Conservation (phyloP, 768 basidiomycete species). For the Chalciporus pseudorubinellus region DNA sequence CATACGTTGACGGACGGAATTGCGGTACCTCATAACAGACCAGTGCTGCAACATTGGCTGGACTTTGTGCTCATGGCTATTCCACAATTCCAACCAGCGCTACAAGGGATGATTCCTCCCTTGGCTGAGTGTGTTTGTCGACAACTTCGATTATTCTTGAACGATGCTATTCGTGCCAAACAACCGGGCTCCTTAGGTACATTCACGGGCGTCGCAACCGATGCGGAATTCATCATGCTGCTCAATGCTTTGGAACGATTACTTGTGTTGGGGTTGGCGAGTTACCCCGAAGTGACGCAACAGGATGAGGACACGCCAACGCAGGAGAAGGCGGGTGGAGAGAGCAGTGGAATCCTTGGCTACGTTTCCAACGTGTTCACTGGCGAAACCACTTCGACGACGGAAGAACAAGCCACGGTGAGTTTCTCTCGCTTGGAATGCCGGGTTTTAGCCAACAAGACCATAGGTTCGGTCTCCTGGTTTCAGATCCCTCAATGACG, state of each 20-base stretch:
- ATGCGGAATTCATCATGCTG: constrained; percentile 82
- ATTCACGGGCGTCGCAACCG: constrained; percentile 54
- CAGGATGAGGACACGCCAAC: constrained; percentile 55
- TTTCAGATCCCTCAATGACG: constrained; percentile 75
- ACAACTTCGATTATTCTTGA: constrained; percentile 58
- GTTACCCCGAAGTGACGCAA: constrained; percentile 46
- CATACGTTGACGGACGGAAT: constrained; percentile 84
- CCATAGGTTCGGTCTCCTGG: constrained; percentile 64
- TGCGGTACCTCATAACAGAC: constrained; percentile 60
- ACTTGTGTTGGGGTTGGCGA: constrained; percentile 67
- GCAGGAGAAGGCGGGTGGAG: constrained; percentile 55
- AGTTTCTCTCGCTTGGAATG: constrained; percentile 23
- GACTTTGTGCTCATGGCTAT: constrained; percentile 93
- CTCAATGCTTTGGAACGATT: constrained; percentile 83
- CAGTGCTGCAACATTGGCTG: constrained; percentile 92
- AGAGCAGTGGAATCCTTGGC: constrained; percentile 72
- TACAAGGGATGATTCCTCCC: constrained; percentile 65
- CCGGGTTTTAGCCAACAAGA: constrained; percentile 1
- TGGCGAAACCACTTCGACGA: constrained; percentile 52
- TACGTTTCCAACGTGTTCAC: constrained; percentile 92
- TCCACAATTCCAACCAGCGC: constrained; percentile 74
- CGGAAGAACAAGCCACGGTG: constrained; percentile 60
- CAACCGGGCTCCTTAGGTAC: constrained; percentile 39
- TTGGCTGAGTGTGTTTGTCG: constrained; percentile 78
- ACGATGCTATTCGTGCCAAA: constrained; percentile 51